Evolutionary conservation across 2,329 filamentous ascomycete species (phyloP).

Genomic region (Dryadomyces quercus-mongolicae): DNA sequence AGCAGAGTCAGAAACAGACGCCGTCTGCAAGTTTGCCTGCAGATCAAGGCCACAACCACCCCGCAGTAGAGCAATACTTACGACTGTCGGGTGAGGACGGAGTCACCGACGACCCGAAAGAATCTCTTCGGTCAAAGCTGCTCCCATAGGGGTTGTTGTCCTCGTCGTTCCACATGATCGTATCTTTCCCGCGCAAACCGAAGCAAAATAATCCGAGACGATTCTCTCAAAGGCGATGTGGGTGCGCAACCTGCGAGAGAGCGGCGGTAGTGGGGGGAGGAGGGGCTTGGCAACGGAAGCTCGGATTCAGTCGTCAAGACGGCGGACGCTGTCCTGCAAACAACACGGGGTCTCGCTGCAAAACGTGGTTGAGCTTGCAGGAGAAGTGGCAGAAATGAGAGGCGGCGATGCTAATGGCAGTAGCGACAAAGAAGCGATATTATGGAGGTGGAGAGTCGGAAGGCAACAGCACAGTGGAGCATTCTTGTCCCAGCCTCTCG

Average conservation of each 20-base stretch:
- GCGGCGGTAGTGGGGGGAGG: constrained; percentile 1
- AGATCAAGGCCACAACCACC: no score
- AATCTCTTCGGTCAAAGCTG: constrained; percentile 81
- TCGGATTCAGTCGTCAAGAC: not conserved
- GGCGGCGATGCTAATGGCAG: not conserved
- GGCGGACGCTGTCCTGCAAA: not conserved
- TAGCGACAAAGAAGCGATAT: not conserved
- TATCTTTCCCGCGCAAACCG: not conserved
- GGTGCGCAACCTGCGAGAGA: not conserved
- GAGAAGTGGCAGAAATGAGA: not conserved
- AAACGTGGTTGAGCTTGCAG: not conserved
- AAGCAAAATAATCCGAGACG: not conserved
- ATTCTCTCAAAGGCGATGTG: not conserved
- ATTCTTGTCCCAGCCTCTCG: constrained; percentile 6
- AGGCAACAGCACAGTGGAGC: constrained; percentile 7
- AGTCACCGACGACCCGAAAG: constrained; percentile 54
- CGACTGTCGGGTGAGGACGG: constrained; percentile 48
- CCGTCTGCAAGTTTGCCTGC: not conserved
- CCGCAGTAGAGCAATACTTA: constrained; percentile 24
- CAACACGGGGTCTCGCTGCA: not conserved
- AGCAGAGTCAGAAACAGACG: not conserved
- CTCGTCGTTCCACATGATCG: constrained; percentile 94
- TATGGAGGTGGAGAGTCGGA: not conserved
- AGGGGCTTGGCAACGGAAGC: constrained; percentile 3
- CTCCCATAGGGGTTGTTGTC: constrained; percentile 94